Evolutionary conservation across 768 basidiomycete genomes (phyloP).

Genomic region (Pleurotus ostreatus): DNA sequence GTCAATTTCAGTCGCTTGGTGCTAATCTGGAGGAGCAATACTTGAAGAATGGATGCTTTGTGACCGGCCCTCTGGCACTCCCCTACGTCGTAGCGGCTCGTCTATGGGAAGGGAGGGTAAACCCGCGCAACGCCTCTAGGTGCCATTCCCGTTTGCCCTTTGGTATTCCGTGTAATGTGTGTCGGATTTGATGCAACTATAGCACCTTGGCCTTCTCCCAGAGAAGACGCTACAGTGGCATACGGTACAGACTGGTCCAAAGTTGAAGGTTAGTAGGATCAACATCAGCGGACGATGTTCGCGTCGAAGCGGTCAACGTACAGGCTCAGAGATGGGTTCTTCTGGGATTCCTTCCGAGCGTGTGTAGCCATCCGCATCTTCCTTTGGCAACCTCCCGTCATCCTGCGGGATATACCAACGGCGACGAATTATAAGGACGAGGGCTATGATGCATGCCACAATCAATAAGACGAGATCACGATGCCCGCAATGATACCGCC

Average conservation of each 20-base stretch:
- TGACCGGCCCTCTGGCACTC: conserved; percentile 2
- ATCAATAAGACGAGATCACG: conserved; percentile 3
- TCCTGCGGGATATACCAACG: not conserved
- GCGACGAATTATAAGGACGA: not conserved
- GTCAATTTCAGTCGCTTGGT: conserved; percentile 9
- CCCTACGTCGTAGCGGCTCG: not conserved
- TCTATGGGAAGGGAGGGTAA: conserved; percentile 4
- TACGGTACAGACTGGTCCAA: not conserved
- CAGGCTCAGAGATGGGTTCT: too few species aligned
- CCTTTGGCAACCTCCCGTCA: not conserved
- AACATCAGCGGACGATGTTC: not conserved
- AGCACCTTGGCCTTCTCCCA: not conserved
- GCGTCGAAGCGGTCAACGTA: too few species aligned
- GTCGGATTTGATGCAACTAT: not conserved
- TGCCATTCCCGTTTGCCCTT: not conserved
- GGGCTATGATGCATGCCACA: not conserved
- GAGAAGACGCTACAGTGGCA: not conserved
- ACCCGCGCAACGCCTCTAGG: not conserved
- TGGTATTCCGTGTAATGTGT: not conserved
- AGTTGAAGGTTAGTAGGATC: not conserved
- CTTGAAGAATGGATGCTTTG: conserved; percentile 8
- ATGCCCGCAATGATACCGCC: conserved; percentile 3
- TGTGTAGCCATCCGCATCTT: not conserved
- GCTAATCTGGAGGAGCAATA: conserved; percentile 9
- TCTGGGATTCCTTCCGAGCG: not conserved